Percentiles rank a stretch among this genome's conserved stretches.
Evolutionary conservation across 768 basidiomycete genomes (phyloP).

Genomic region (Rubroboletus pulcherrimus): DNA sequence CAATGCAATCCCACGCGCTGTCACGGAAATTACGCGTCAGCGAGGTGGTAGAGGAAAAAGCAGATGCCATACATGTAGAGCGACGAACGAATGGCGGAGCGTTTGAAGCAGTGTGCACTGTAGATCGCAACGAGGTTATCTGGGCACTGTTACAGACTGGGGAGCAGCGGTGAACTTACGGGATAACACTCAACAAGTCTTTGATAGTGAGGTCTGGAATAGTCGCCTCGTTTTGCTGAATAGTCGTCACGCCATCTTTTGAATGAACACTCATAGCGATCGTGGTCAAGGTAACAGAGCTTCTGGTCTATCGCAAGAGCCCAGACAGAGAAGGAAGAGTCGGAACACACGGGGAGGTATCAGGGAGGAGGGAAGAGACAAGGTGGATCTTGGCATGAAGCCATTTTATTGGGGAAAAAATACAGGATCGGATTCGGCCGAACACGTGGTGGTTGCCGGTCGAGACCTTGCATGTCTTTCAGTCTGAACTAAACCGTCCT

Average conservation of each 20-base stretch:
- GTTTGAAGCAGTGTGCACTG: slow-evolving; percentile 85
- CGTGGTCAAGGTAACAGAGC: slow-evolving; percentile 8
- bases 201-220: slow-evolving; percentile 88
- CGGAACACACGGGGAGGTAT: not conserved
- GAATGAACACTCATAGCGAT: slow-evolving; percentile 18
- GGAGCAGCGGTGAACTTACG: slow-evolving; percentile 46
- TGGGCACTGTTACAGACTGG: not conserved
- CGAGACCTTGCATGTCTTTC: not conserved
- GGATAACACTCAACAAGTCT: slow-evolving; percentile 79
- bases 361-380: not conserved
- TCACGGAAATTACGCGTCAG: slow-evolving; percentile 11
- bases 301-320: slow-evolving; percentile 6
- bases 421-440: slow-evolving; percentile 21
- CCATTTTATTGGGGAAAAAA: slow-evolving; percentile 30
- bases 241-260: slow-evolving; percentile 23
- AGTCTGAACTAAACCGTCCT: not conserved
- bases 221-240: slow-evolving; percentile 56
- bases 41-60: not conserved
- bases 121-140: not conserved
- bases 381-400: not conserved
- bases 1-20: slow-evolving; percentile 71
- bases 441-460: slow-evolving; percentile 23
- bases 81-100: slow-evolving; percentile 78
- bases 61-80: slow-evolving; percentile 61
- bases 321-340: not conserved